phyloP scores from a whole-genome alignment of 768 basidiomycete genomes.

The Leccinum olivaceopallidum region DNA sequence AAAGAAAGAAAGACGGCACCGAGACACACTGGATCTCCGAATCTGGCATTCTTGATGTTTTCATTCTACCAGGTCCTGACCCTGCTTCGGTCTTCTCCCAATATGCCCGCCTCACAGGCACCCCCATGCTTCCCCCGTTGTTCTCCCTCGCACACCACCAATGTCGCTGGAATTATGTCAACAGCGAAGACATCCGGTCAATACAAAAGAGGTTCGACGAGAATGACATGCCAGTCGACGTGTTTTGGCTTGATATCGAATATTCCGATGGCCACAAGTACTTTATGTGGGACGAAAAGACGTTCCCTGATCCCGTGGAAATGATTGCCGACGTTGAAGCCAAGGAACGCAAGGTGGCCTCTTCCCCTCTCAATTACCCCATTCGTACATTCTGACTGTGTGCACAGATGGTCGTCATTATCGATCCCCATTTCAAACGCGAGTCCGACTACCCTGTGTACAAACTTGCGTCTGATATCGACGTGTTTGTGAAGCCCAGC shows the following conservation, averaged over 20 bases:
- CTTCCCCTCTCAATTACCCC: not conserved
- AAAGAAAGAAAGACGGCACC: constrained; percentile 55
- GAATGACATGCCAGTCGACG: constrained; percentile 92
- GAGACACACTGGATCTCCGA: constrained; percentile 98
- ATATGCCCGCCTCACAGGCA: constrained; percentile 83
- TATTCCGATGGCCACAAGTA: constrained; percentile 94
- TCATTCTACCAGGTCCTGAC: constrained; percentile 90
- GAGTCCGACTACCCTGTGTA: constrained; percentile 78
- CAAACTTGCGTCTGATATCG: constrained; percentile 79
- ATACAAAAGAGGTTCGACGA: constrained; percentile 91
- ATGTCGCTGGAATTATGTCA: constrained; percentile 97
- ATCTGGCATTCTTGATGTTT: constrained; percentile 92
- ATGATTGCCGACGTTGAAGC: constrained; percentile 92
- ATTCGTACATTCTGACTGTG: not conserved
- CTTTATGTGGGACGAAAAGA: constrained; percentile 93
- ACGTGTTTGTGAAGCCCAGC: constrained; percentile 77
- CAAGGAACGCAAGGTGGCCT: constrained; percentile 74
- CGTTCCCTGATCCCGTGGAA: constrained; percentile 91
- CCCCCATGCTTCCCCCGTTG: constrained; percentile 82
- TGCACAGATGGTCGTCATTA: constrained; percentile 90
- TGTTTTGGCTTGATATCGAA: constrained; percentile 97
- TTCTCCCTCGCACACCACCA: constrained; percentile 97
- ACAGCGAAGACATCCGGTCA: constrained; percentile 80
- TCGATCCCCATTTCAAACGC: constrained; percentile 96
- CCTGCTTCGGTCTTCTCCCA: constrained; percentile 82